phyloP scores from a whole-genome alignment of 352 stramenopile genomes.

The Pythium phragmiticola region DNA sequence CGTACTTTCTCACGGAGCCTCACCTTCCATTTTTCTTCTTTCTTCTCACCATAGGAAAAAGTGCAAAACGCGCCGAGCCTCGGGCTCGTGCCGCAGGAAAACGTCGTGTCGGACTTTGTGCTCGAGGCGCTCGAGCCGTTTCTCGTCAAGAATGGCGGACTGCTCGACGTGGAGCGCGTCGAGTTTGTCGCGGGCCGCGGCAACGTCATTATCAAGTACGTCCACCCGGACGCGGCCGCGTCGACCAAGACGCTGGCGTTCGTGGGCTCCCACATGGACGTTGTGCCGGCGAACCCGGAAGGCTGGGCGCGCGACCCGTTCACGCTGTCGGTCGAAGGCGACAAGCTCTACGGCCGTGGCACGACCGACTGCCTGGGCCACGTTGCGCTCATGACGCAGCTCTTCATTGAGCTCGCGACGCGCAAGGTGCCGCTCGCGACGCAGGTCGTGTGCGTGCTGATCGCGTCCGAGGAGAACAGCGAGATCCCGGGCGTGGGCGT shows the following conservation, averaged over 20 bases:
- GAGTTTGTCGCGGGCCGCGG: constrained; percentile 83
- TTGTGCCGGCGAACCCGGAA: constrained; percentile 92
- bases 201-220: constrained; percentile 93
- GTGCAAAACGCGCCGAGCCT: constrained; percentile 67
- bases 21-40: constrained; percentile 11
- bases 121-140: constrained; percentile 82
- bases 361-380: constrained; percentile 94
- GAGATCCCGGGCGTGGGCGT: constrained; percentile 86
- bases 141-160: constrained; percentile 59
- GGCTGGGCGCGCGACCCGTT: constrained; percentile 90
- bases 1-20: constrained; percentile 2
- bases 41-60: constrained; percentile 39
- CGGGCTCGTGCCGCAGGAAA: constrained; percentile 81
- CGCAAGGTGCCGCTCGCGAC: constrained; percentile 68
- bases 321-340: constrained; percentile 82
- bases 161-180: constrained; percentile 71
- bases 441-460: constrained; percentile 87
- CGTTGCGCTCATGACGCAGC: constrained; percentile 88
- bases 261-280: constrained; percentile 90
- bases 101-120: constrained; percentile 88
- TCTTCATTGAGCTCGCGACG: constrained; percentile 78
- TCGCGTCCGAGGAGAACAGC: constrained; percentile 88
- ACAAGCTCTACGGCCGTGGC: constrained; percentile 91
- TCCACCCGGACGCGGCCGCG: constrained; percentile 35
- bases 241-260: constrained; percentile 81